These are phyloP conservation scores for Xanthoconium purpureum DNA, from an alignment of 768 basidiomycete species.

Conservation along the genomic window DNA sequence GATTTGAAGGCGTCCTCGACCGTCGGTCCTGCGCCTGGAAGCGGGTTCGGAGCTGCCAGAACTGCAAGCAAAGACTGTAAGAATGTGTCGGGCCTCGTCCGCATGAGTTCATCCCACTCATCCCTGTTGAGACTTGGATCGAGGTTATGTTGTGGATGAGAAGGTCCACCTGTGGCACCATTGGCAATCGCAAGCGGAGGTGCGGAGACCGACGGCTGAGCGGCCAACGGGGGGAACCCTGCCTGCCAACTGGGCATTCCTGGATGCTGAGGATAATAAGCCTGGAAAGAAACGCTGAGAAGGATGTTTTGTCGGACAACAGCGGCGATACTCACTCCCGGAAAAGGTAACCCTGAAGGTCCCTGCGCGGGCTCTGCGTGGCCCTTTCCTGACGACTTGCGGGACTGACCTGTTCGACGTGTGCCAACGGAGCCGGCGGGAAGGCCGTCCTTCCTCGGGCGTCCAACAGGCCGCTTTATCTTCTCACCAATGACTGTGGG, in stretches of 20 bases:
- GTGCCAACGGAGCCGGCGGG: slow-evolving; percentile 68
- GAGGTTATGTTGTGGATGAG: slow-evolving; percentile 33
- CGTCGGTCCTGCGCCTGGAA: slow-evolving; percentile 55
- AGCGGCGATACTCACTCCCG: slow-evolving; percentile 22
- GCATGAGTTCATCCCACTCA: slow-evolving; percentile 63
- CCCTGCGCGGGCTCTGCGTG: slow-evolving; percentile 19
- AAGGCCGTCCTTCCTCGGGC: slow-evolving; percentile 78
- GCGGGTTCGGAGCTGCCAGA: slow-evolving; percentile 61
- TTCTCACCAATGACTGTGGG: slow-evolving; percentile 45
- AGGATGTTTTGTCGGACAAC: not conserved
- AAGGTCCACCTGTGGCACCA: slow-evolving; percentile 11
- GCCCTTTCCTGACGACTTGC: slow-evolving; percentile 36
- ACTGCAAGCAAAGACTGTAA: slow-evolving; percentile 54
- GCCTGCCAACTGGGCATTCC: slow-evolving; percentile 31
- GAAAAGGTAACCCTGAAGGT: slow-evolving; percentile 31
- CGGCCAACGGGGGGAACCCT: slow-evolving; percentile 26
- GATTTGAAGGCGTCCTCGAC: slow-evolving; percentile 79
- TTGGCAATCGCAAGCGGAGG: slow-evolving; percentile 36
- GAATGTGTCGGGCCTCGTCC: slow-evolving; percentile 55
- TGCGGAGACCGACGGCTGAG: slow-evolving; percentile 30
- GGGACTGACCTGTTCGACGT: slow-evolving; percentile 40
- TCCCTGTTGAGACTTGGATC: slow-evolving; percentile 56
- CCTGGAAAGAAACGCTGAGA: slow-evolving; percentile 17
- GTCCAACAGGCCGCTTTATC: slow-evolving; percentile 74
- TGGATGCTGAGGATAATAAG: slow-evolving; percentile 33